phyloP scores from a whole-genome alignment of 2,329 filamentous ascomycete genomes.

The Neopestalotiopsis sp. region DNA sequence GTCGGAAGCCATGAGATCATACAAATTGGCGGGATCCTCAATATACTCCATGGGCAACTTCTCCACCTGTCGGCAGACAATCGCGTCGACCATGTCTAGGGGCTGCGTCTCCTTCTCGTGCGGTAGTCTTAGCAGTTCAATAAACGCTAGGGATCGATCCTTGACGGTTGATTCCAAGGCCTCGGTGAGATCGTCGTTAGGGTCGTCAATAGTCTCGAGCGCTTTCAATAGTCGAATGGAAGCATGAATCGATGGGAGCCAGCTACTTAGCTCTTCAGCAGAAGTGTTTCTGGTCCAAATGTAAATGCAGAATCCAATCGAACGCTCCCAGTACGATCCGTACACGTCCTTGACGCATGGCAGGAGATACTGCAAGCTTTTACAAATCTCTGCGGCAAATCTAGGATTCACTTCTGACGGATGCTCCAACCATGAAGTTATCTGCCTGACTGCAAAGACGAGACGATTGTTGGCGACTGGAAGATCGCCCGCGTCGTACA shows the following conservation, averaged over 20 bases:
- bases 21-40: slow-evolving; percentile 71
- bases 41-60: slow-evolving; percentile 68
- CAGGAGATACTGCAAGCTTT: slow-evolving; percentile 66
- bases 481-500: slow-evolving; percentile 58
- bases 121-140: slow-evolving; percentile 66
- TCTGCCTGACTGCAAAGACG: slow-evolving; percentile 82
- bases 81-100: slow-evolving; percentile 74
- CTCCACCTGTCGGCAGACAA: slow-evolving; percentile 73
- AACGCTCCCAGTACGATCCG: slow-evolving; percentile 82
- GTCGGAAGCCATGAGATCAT: slow-evolving; percentile 75
- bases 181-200: slow-evolving; percentile 87
- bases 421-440: slow-evolving; percentile 73
- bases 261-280: slow-evolving; percentile 46
- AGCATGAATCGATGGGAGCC: slow-evolving; percentile 70
- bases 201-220: slow-evolving; percentile 69
- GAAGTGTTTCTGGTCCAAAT: slow-evolving; percentile 59
- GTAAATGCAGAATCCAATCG: slow-evolving; percentile 62
- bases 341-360: slow-evolving; percentile 83
- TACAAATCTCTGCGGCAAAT: slow-evolving; percentile 57
- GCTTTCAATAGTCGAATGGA: slow-evolving; percentile 73
- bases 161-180: slow-evolving; percentile 67
- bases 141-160: slow-evolving; percentile 60
- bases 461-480: slow-evolving; percentile 71
- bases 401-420: slow-evolving; percentile 48
- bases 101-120: slow-evolving; percentile 63